phyloP scores from a whole-genome alignment of 345 rosid genomes.

The Syzygium aqueum region DNA sequence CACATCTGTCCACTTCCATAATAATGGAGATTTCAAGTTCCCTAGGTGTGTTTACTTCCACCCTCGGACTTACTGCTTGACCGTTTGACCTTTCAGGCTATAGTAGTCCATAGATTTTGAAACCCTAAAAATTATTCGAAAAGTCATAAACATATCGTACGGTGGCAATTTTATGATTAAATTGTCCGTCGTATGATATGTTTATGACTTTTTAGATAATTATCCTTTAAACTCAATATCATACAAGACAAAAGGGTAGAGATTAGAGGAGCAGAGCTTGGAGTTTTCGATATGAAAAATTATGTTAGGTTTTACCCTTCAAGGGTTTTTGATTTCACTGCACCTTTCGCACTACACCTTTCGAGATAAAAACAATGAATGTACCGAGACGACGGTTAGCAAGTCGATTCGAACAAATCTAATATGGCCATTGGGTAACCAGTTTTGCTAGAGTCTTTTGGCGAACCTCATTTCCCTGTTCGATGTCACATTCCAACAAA shows the following conservation, averaged over 20 bases:
- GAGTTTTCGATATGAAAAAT: no score
- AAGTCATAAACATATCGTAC: no score
- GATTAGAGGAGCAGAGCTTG: no score
- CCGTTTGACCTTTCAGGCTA: neutral
- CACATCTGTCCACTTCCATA: neutral
- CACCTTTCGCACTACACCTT: neutral
- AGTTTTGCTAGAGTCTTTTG: neutral
- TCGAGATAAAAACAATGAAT: no score
- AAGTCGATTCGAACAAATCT: neutral
- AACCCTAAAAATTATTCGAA: neutral
- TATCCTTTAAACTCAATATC: neutral
- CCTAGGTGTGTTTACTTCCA: neutral
- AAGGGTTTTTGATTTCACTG: neutral
- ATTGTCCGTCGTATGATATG: no score
- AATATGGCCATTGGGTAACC: neutral
- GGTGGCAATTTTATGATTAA: no score
- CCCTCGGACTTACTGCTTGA: neutral
- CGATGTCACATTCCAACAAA: rapidly evolving
- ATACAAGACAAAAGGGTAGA: neutral
- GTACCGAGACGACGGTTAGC: neutral
- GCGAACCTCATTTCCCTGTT: no score
- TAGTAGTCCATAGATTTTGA: neutral
- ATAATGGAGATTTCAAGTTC: neutral
- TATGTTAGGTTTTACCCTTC: neutral
- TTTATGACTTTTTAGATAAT: no score